Base-by-base conservation (phyloP, 2,329 filamentous ascomycete species). In the Penicillium vulpinum region DNA sequence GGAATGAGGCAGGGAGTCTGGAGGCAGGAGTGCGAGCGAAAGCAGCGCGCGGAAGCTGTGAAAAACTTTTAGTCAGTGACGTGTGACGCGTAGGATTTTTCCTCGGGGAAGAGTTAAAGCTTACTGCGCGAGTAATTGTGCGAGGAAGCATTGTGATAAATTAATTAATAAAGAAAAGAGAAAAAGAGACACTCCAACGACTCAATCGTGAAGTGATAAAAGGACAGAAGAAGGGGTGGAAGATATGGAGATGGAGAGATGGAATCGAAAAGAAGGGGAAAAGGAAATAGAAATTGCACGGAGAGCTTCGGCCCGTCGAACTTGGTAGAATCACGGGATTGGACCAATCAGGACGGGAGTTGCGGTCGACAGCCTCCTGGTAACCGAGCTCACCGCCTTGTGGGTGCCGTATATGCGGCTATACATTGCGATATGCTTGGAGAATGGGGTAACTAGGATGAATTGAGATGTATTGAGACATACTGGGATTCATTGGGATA, bases 41-140 rank as follows among this genome's bases (percentile, higher is more conserved):
- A 75, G 88, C 81, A 76, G 89, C 87, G 83, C 91, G 86, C 74
- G 91, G 90, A 78, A 95, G 85, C 89, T 92, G 66, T 74, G 50
- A 28, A 54, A 51, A 29, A 29, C 41, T 46, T n/a, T 22, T 45
- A 46, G 62, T 70, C 54, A 70, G 66, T 62, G 13, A 45, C 46
- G 46, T 59, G 62, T 56, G 62, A 61, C 61, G 60, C 62, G 60
- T 58, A 33, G 8, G 40, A 35, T 56, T 56, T 54, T 56, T 59
- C 52, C 28, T 51, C 44, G 5, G 21, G 26, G 2, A 21, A 16
- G 47, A 36, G 41, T 52, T 46, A 40, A 54, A 59, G 21, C 88
- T 81, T 86, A 91, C 88, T 85, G 87, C 87, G 83, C 88, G 85
- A 71, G 85, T 84, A 70, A 91, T 80, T 77, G 86, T 86, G 71